Evolutionary conservation across 148 eudicot species (phyloP), one percentile per base, ranked within the genome.

Genomic region (Chenopodium suecicum): DNA sequence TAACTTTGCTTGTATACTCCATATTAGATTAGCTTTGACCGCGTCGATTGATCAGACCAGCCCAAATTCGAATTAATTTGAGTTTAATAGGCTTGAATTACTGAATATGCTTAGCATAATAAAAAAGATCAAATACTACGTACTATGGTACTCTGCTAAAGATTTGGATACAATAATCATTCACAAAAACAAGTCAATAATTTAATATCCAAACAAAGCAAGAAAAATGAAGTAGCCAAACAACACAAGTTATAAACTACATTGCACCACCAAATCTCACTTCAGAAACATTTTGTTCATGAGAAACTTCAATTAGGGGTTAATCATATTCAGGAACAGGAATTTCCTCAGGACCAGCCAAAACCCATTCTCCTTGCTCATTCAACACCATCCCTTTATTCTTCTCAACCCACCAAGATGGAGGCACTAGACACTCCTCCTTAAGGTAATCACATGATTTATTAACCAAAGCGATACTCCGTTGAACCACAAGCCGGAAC

Each of bases 331-430:
- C 89, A 56, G 86, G 87, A 67, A 65, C 76, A 23, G 85, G 89
- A 17, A 77, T 80, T 8, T 84, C 83, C 54, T 82, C 87, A 1
- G 83, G 89, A 46, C 56, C 78, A 27, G 75, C 86, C 85, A 89
- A 56, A 56, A 84, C 85, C 96, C 96, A 94, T 1, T 94, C 94
- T 1, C 98, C 94, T 68, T 82, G 70, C 48, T 88, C 90, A 66
- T 83, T 85, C 65, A 82, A n/a, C 27, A 91, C 90, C 92, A 92
- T 79, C 50, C 96, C 98, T 79, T 89, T 94, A 76, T 92, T 92
- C 90, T 91, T 92, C 86, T 89, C 93, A 66, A 94, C 77, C 98
- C 98, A 94, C 98, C 98, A 94, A 2, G 92, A 91, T 23, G 86
- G 91, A 0, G 98, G 95, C 77, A 94, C 84, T 87, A 92, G 81